These are phyloP conservation scores for Pleomassaria siparia DNA, from an alignment of 2,329 filamentous ascomycete species.

Conservation along the genomic window DNA sequence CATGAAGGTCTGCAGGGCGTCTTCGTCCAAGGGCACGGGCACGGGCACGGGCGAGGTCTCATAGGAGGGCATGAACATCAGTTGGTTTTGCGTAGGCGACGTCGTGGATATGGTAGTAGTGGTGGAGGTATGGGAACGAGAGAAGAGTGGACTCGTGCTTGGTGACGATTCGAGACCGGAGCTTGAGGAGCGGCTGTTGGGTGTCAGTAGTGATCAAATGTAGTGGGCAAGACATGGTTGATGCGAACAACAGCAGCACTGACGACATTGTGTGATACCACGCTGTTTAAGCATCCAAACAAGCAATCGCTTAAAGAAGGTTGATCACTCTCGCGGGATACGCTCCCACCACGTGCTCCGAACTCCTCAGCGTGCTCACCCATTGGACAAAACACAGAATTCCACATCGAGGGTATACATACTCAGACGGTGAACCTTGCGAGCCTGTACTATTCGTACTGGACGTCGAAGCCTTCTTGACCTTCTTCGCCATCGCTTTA, in stretches of 20 bases:
- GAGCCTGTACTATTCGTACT: constrained; percentile 20
- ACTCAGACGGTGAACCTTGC: constrained; percentile 35
- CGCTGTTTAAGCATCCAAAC: background rate
- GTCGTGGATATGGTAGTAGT: constrained; percentile 10
- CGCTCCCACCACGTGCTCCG: no score
- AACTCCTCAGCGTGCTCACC: no score
- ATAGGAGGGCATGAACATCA: constrained; percentile 22
- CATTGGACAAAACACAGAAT: constrained; percentile 1
- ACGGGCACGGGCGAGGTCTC: constrained; percentile 18
- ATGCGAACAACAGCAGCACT: background rate
- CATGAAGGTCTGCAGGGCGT: constrained; percentile 29
- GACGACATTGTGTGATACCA: background rate
- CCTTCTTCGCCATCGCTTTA: constrained; percentile 65
- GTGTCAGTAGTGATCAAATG: constrained; percentile 13
- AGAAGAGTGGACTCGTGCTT: constrained; percentile 13
- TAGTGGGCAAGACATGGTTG: background rate
- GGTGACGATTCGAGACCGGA: constrained; percentile 20
- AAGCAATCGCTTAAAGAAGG: constrained; percentile 1
- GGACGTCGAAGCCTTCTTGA: constrained; percentile 48
- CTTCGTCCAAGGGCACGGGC: no score
- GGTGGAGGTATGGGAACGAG: constrained; percentile 16
- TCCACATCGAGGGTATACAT: constrained; percentile 16
- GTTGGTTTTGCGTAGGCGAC: constrained; percentile 16
- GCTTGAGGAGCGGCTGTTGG: constrained; percentile 20
- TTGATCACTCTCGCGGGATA: background rate